Evolutionary conservation across 2,329 filamentous ascomycete species (phyloP), one percentile per base, ranked within the genome.

Genomic region (Sporothrix curviconia): DNA sequence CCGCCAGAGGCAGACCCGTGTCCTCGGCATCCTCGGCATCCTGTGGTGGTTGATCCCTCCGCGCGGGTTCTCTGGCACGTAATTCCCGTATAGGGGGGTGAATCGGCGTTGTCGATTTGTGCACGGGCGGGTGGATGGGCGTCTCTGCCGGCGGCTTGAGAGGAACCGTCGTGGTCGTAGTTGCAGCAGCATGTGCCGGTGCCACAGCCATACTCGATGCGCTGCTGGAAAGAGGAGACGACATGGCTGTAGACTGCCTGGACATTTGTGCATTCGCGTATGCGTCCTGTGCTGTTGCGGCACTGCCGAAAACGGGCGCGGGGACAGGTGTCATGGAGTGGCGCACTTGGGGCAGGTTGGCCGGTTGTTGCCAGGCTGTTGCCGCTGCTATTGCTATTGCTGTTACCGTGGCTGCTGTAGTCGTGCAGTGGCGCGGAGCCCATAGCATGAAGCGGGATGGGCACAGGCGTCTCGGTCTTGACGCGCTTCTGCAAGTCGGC

Each of bases 381-480:
- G 28, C 9, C 9, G 28, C 28, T 32, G 28, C 28, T 32, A 9
- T 11, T 11, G 28, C 28, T 32, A 9, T 11, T 32, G 28, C 28
- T 11, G 32, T 15, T 36, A 22, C 22, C 39, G 25, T 15, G 17
- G 25, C 43, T 17, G 9, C 12, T 17, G 32, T 19, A n/a, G n/a
- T 57, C 66, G 32, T 64, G 61, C 15, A 64, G 52, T 11, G 58
- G 52, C 37, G 61, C 63, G 19, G 66, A 64, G 5, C 46, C 36
- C 8, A 59, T 54, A n/a, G 63, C 62, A 8, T 66, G 64, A 28
- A 68, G 65, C 0, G 70, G 70, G 24, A 70, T 68, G 17, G 70
- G 70, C 15, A 72, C 70, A 2, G 70, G 70, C n/a, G 70, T 72
- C 60, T 72, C 70, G 1, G 69, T 72, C 62, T 72, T 72, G 49